Base-by-base conservation (phyloP, 225 moss, liverwort and hornwort genomes). In the Polytrichum formosum region DNA sequence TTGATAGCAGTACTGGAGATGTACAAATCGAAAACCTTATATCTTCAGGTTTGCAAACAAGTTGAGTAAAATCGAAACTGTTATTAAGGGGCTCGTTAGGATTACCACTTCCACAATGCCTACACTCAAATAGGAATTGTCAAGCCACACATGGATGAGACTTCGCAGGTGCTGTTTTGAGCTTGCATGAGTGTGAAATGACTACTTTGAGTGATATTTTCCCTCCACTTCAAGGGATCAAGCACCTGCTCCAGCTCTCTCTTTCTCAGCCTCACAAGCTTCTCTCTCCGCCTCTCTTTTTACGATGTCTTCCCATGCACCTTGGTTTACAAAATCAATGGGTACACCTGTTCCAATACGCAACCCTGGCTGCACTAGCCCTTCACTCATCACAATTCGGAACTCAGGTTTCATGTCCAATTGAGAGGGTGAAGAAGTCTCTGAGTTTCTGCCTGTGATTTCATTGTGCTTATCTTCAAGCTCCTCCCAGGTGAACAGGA, bases 401-500 rank as follows among this genome's bases (percentile, higher is more conserved):
- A 88, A 81, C 72, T 92, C 87, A 31, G 91, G 86, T 54, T 73
- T 60, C 29, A 65, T 33, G 25, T 64, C 65, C 46, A 53, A 75
- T 31, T 77, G 56, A 18, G 64, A 25, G 7, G 54, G 55, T 0
- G 6, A 9, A 21, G 13, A 16, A 16, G 46, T 46, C 46, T 46
- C 13, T 46, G 3, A 10, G 21, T 23, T 58, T 58, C 58, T 58
- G 58, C 58, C 23, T 28, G 9, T 26, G 61, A 23, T 46, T 19
- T 72, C 66, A 6, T 25, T 54, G 23, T 68, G 71, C 67, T 75
- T 85, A 25, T 77, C 78, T 73, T 94, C 92, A 63, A 94, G 75
- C 56, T 97, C 94, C 74, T 90, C 92, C 97, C 97, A 97, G 5
- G 84, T 75, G 84, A 92, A 97, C 26, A 97, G 78, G 71, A 97